Evolutionary conservation across 2,329 filamentous ascomycete genomes (phyloP).

Genomic region (Botrytis sinoallii): DNA sequence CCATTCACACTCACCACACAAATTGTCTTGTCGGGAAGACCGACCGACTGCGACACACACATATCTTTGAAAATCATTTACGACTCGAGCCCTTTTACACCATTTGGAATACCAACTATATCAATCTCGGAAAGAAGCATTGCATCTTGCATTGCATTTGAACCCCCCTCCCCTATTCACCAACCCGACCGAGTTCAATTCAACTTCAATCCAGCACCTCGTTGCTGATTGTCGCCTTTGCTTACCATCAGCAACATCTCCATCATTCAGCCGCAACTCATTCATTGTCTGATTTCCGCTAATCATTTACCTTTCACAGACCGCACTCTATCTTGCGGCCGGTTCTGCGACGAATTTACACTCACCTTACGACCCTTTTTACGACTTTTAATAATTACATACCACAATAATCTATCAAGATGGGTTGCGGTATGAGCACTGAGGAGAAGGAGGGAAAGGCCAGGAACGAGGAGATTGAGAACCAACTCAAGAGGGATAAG

Average conservation of each 20-base stretch:
- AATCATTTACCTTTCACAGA: constrained; percentile 40
- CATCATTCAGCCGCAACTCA: constrained; percentile 3
- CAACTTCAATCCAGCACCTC: not conserved
- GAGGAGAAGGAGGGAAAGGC: constrained; percentile 99
- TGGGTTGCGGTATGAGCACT: constrained; percentile 99
- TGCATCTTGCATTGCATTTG: not conserved
- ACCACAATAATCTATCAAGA: constrained; percentile 54
- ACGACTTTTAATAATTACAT: constrained; percentile 14
- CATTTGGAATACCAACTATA: not conserved
- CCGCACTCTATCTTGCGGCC: constrained; percentile 56
- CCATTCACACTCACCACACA: not conserved
- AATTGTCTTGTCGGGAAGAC: not conserved
- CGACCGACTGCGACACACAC: not conserved
- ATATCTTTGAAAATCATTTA: not conserved
- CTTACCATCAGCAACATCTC: not conserved
- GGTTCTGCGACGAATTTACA: constrained; percentile 16
- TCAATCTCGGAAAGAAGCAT: not conserved
- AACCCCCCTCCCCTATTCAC: not conserved
- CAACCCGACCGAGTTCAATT: not conserved
- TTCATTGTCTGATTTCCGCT: constrained; percentile 9
- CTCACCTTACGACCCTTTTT: constrained; percentile 4
- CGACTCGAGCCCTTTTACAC: not conserved
- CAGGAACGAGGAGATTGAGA: constrained; percentile 99
- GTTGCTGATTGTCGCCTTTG: not conserved
- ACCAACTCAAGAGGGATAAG: constrained; percentile 97